Percentiles rank a stretch among this genome's conserved stretches.
Evolutionary conservation across 1,284 basidiomycete species (phyloP).

Genomic region (Cryptococcus jaspeensis): DNA sequence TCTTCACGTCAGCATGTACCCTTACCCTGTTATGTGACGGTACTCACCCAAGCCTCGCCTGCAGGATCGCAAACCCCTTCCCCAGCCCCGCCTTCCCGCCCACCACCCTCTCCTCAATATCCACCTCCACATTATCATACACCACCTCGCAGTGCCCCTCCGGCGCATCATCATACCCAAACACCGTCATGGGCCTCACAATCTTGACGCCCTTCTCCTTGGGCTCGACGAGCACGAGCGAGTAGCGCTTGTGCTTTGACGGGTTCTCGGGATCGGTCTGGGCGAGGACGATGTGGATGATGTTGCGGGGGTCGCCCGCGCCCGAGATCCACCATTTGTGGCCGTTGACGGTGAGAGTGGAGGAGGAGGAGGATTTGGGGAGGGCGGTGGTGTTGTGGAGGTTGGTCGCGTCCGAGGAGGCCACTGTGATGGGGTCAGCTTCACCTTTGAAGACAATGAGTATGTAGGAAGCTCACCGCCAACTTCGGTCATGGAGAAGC

Average conservation of each 20-base stretch:
- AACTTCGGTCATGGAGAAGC: conserved; percentile 93
- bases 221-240: conserved; percentile 88
- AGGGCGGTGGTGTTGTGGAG: conserved; percentile 83
- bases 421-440: conserved; percentile 57
- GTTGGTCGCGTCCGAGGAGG: conserved; percentile 95
- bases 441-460: not conserved
- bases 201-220: conserved; percentile 83
- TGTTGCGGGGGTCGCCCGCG: conserved; percentile 88
- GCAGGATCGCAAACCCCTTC: conserved; percentile 93
- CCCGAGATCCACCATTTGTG: conserved; percentile 99
- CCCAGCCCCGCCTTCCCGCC: conserved; percentile 75
- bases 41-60: conserved; percentile 86
- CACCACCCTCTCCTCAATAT: conserved; percentile 61
- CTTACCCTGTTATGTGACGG: not conserved
- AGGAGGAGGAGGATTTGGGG: conserved; percentile 61
- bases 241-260: conserved; percentile 74
- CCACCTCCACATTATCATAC: conserved; percentile 91
- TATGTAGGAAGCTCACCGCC: conserved; percentile 59
- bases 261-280: conserved; percentile 48
- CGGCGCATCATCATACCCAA: conserved; percentile 91
- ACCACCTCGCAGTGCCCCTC: conserved; percentile 94
- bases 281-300: conserved; percentile 86
- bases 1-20: conserved; percentile 5
- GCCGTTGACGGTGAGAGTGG: conserved; percentile 86
- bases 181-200: conserved; percentile 86